A percentile compares a stretch with the other conserved stretches of the same genome.
These are phyloP conservation scores for Aureobasidium sp. DNA, from an alignment of 2,329 filamentous ascomycete species.

Conservation along the genomic window DNA sequence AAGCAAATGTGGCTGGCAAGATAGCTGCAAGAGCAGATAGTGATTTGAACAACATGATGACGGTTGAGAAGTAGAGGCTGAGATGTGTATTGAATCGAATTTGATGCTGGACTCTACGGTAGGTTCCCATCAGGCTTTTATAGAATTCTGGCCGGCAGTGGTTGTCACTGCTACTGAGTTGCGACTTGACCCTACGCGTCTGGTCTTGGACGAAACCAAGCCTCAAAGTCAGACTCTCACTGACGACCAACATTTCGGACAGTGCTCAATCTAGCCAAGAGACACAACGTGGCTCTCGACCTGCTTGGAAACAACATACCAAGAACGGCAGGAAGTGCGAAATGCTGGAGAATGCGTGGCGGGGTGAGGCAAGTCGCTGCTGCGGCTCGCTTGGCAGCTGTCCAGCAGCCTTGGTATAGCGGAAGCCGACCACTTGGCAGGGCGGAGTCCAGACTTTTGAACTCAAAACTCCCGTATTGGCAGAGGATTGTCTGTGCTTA, in stretches of 20 bases:
- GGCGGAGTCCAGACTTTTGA: not conserved
- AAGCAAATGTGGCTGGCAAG: slow-evolving; percentile 6
- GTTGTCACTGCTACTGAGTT: not conserved
- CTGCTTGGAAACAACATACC: not conserved
- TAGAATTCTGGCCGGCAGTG: not conserved
- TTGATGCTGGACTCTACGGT: not conserved
- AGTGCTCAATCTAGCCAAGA: not conserved
- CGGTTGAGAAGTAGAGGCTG: not conserved
- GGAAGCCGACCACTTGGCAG: not conserved
- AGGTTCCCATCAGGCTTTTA: not conserved
- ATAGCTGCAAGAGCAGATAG: slow-evolving; percentile 4
- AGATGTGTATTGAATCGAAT: too few species aligned
- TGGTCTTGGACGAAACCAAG: not conserved
- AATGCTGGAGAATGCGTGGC: not conserved
- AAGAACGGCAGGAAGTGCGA: not conserved
- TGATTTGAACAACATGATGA: not conserved
- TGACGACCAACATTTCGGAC: not conserved
- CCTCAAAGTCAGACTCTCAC: not conserved
- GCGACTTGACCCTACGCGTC: not conserved
- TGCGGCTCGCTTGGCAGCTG: not conserved
- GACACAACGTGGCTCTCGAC: not conserved
- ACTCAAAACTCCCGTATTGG: not conserved
- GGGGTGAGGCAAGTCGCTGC: not conserved
- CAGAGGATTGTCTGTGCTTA: not conserved
- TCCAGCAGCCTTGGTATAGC: not conserved